Conservation (phyloP, 129 eudicot genomes). For the Glebionis coronaria region DNA sequence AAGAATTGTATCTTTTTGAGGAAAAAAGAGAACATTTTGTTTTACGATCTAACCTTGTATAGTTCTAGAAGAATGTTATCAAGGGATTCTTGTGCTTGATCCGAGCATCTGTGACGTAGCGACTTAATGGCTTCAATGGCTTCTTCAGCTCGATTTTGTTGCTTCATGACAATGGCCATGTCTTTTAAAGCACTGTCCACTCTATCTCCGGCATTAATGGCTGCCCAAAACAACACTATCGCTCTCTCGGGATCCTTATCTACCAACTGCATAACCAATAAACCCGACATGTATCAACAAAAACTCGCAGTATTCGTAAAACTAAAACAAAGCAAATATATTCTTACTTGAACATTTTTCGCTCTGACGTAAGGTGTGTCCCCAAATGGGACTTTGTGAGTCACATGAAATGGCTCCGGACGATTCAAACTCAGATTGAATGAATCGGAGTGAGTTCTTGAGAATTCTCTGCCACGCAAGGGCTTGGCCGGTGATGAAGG, state of each 20-base stretch:
- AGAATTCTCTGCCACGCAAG: background rate
- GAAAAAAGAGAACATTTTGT: no score
- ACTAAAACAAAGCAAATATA: background rate
- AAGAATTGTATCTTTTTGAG: slow-evolving; percentile 17
- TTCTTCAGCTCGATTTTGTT: slow-evolving; percentile 76
- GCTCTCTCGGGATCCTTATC: background rate
- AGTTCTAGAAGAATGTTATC: slow-evolving; percentile 74
- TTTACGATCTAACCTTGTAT: slow-evolving; percentile 42
- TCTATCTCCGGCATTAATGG: slow-evolving; percentile 78
- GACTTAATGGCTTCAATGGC: slow-evolving; percentile 70
- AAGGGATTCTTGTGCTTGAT: slow-evolving; percentile 78
- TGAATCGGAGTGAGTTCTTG: background rate
- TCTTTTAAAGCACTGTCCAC: slow-evolving; percentile 82
- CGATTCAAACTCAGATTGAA: background rate
- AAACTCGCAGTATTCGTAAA: background rate
- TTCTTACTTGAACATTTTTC: background rate
- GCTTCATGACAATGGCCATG: slow-evolving; percentile 86
- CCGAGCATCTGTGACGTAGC: slow-evolving; percentile 62
- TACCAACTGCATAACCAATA: slow-evolving; percentile 30
- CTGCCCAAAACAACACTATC: slow-evolving; percentile 61
- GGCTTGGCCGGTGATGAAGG: no score
- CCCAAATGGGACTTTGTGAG: background rate
- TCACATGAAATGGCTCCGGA: background rate
- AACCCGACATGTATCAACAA: background rate
- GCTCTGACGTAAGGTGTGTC: background rate